Evolutionary conservation across 1,139 yeast species (phyloP).

Genomic region (Geotrichum citri-aurantii): DNA sequence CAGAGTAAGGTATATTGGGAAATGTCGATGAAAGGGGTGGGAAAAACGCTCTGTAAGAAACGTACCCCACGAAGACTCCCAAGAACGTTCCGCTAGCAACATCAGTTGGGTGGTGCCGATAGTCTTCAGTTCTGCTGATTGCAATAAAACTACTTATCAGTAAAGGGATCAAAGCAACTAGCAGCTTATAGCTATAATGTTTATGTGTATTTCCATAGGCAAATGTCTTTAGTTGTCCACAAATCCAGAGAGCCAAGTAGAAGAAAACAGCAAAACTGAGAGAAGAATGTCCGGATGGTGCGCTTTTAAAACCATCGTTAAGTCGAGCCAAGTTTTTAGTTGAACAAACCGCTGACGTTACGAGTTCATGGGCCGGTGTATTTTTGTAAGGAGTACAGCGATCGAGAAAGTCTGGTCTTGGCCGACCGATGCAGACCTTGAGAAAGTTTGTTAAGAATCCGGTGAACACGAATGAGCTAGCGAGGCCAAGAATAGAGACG

Average conservation of each 20-base stretch:
- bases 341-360: slow-evolving; percentile 51
- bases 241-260: slow-evolving; percentile 58
- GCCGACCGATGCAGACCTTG: slow-evolving; percentile 73
- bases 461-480: slow-evolving; percentile 39
- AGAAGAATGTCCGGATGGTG: slow-evolving; percentile 80
- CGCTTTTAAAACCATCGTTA: slow-evolving; percentile 69
- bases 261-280: slow-evolving; percentile 61
- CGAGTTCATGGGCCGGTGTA: slow-evolving; percentile 38
- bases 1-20: slow-evolving; percentile 7
- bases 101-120: slow-evolving; percentile 71
- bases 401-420: slow-evolving; percentile 72
- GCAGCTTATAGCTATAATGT: slow-evolving; percentile 27
- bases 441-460: slow-evolving; percentile 50
- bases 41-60: slow-evolving; percentile 36
- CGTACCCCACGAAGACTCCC: slow-evolving; percentile 47
- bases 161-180: slow-evolving; percentile 23
- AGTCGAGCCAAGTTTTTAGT: slow-evolving; percentile 32
- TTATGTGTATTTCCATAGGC: slow-evolving; percentile 31
- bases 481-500: slow-evolving; percentile 43
- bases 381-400: slow-evolving; percentile 53
- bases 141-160: slow-evolving; percentile 15
- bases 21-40: slow-evolving; percentile 8
- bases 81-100: slow-evolving; percentile 52
- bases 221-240: slow-evolving; percentile 48
- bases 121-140: slow-evolving; percentile 42